Evolutionary conservation across 2,329 filamentous ascomycete species (phyloP), one percentile per base, ranked within the genome.

Genomic region (Cladosporium phlei): DNA sequence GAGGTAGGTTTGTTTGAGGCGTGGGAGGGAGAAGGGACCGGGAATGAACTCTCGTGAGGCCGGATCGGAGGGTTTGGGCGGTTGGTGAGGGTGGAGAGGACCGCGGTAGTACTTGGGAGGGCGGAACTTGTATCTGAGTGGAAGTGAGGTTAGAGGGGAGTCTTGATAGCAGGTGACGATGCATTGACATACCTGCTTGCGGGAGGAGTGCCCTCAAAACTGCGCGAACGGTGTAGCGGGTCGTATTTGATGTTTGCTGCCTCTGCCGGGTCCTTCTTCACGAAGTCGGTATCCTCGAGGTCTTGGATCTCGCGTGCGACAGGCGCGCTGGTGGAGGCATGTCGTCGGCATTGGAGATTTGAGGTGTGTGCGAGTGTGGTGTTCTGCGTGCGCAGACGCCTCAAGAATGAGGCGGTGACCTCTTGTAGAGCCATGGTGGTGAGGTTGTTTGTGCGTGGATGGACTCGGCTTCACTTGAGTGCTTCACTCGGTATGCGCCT

Each of bases 91-190:
- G 66, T 97, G 90, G 19, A 97, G 77, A 54, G 90, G 90, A 47
- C 93, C 93, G 61, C 91, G 87, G 68, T 95, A 83, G 77, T 90
- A 98, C 72, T 91, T 93, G 53, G 93, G 93, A 40, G 91, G 85
- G 55, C 90, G 88, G 69, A 86, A 97, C 69, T 95, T 87, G 72
- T 97, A 98, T 77, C 91, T 45, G 24, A 14, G 14, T 11, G 21
- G 22, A 19, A 24, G 17, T 24, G 10, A 33, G n/a, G 30, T 43
- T 33, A 43, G 39, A 20, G 39, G 21, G 20, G 9, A 32, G 11
- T 24, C 52, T 21, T 65, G 19, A 22, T 4, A 5, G 24, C 6
- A 8, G 4, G 14, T 12, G 37, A 29, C 2, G 19, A 9, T 16
- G 28, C 12, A 17, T 2, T 4, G 20, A 43, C 39, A 24, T 8